Percentiles rank a stretch among this genome's conserved stretches.
These are phyloP conservation scores for Peronosclerospora sorghi DNA, from an alignment of 352 stramenopile genomes.

Conservation along the genomic window DNA sequence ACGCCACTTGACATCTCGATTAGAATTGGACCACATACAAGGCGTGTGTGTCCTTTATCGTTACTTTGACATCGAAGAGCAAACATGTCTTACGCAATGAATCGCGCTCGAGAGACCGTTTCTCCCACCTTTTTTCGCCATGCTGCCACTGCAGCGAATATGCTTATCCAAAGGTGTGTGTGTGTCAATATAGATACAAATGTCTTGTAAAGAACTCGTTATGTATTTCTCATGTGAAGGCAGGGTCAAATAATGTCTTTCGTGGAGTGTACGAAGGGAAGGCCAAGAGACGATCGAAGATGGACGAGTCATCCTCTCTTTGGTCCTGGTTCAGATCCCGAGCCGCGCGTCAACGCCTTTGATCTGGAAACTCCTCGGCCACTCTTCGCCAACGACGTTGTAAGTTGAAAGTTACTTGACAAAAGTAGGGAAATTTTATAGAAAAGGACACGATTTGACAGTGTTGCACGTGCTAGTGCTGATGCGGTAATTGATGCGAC, in stretches of 20 bases:
- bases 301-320: conserved; percentile 65
- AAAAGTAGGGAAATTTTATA: no score
- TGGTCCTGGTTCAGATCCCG: conserved; percentile 18
- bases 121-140: conserved; percentile 50
- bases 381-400: conserved; percentile 56
- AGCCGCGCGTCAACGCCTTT: conserved; percentile 48
- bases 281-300: conserved; percentile 24
- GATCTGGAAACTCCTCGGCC: conserved; percentile 41
- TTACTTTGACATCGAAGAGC: conserved; percentile 10
- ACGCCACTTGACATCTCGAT: no score
- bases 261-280: conserved; percentile 33
- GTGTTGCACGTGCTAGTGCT: background rate
- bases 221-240: no score
- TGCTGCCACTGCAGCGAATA: conserved; percentile 34
- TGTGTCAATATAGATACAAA: background rate
- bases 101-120: conserved; percentile 53
- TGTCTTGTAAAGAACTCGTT: conserved; percentile 23
- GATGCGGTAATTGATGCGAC: background rate
- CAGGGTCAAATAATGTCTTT: conserved; percentile 42
- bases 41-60: no score
- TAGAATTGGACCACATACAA: no score
- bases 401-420: no score
- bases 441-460: no score
- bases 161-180: conserved; percentile 40
- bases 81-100: conserved; percentile 29